Conservation (phyloP, 1,284 basidiomycete species). For the Tylopilus sp. region DNA sequence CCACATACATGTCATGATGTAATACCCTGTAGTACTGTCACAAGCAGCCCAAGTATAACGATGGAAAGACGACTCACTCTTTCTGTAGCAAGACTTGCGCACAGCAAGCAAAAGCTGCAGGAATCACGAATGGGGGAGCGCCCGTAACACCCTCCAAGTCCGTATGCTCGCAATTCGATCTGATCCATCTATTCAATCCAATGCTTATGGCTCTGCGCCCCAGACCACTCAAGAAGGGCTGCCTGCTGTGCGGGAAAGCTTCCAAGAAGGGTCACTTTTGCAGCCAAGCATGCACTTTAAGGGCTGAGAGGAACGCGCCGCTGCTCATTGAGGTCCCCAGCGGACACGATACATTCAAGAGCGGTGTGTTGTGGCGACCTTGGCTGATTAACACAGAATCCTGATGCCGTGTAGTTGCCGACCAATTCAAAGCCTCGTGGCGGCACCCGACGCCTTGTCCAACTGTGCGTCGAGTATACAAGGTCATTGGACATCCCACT, state of each 20-base stretch:
- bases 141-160: conserved; percentile 31
- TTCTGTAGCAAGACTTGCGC: conserved; percentile 61
- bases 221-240: conserved; percentile 48
- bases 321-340: conserved; percentile 55
- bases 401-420: conserved; percentile 42
- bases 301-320: conserved; percentile 50
- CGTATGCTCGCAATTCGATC: conserved; percentile 22
- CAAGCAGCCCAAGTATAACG: conserved; percentile 50
- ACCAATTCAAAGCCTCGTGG: conserved; percentile 67
- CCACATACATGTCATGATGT: conserved; percentile 11
- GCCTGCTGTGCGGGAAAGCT: conserved; percentile 52
- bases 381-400: background rate
- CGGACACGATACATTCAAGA: conserved; percentile 57
- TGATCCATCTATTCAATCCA: conserved; percentile 35
- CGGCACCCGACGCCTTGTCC: conserved; percentile 54
- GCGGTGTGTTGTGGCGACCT: conserved; percentile 40
- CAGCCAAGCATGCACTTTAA: conserved; percentile 46
- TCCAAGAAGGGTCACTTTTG: conserved; percentile 62
- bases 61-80: conserved; percentile 49
- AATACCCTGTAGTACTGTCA: conserved; percentile 39
- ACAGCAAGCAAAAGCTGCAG: conserved; percentile 38
- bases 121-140: conserved; percentile 24
- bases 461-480: conserved; percentile 54
- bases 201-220: conserved; percentile 50
- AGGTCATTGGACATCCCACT: conserved; percentile 48